Conservation (phyloP, 2,329 filamentous ascomycete genomes). For the Exophiala dermatitidis region DNA sequence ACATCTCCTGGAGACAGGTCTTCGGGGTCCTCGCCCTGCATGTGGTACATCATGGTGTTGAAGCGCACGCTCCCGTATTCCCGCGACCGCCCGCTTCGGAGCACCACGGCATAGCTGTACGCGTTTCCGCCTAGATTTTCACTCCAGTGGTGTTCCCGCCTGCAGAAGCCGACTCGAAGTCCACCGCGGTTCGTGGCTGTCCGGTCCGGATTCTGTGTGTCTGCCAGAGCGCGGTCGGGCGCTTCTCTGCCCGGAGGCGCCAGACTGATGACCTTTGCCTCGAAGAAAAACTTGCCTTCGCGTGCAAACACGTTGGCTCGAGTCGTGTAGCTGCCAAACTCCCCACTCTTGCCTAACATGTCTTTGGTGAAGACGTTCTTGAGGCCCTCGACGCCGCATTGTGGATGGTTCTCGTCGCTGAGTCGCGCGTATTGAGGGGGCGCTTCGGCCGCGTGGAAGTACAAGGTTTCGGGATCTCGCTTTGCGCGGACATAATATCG, state of each 20-base stretch:
- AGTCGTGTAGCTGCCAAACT: constrained; percentile 70
- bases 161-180: constrained; percentile 44
- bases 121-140: constrained; percentile 25
- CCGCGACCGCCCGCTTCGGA: constrained; percentile 31
- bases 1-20: constrained; percentile 85
- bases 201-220: constrained; percentile 21
- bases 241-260: constrained; percentile 53
- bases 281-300: constrained; percentile 88
- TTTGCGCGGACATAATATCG: constrained; percentile 27
- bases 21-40: constrained; percentile 76
- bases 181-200: constrained; percentile 33
- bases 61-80: constrained; percentile 61
- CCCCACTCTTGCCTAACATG: constrained; percentile 72
- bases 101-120: constrained; percentile 26
- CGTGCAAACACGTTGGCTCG: constrained; percentile 84
- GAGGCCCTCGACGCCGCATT: constrained; percentile 57
- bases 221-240: constrained; percentile 24
- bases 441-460: constrained; percentile 57
- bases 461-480: constrained; percentile 24
- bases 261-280: constrained; percentile 69
- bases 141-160: constrained; percentile 34
- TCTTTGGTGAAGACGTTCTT: constrained; percentile 68
- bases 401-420: constrained; percentile 69
- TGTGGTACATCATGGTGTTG: constrained; percentile 94
- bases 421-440: constrained; percentile 76